Evolutionary conservation across 2,329 filamentous ascomycete genomes (phyloP).

Genomic region (Exophiala mesophila): DNA sequence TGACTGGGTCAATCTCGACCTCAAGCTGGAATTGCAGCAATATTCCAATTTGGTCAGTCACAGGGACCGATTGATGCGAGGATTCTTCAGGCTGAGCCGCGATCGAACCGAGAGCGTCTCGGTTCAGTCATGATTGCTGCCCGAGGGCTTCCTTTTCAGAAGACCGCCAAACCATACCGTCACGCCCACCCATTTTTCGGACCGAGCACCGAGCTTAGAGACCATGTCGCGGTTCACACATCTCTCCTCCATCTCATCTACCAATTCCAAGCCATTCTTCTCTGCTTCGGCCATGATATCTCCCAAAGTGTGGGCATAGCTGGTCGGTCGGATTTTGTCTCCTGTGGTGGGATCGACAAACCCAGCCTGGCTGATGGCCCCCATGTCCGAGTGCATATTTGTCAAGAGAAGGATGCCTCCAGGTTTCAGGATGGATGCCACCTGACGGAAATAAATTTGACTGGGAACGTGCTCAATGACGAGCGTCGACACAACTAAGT

Average conservation of each 20-base stretch:
- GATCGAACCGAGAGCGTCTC: not conserved
- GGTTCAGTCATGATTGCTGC: not conserved
- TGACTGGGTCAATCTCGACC: slow-evolving; percentile 54
- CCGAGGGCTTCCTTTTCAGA: slow-evolving; percentile 36
- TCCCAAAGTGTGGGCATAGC: slow-evolving; percentile 51
- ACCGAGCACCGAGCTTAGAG: slow-evolving; percentile 55
- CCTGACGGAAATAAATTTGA: slow-evolving; percentile 52
- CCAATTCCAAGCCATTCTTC: slow-evolving; percentile 42
- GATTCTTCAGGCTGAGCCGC: slow-evolving; percentile 16
- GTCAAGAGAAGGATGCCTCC: slow-evolving; percentile 55
- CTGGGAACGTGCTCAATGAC: slow-evolving; percentile 60
- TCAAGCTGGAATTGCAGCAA: slow-evolving; percentile 53
- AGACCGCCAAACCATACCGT: slow-evolving; percentile 51
- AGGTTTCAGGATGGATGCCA: slow-evolving; percentile 39
- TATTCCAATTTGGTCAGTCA: slow-evolving; percentile 63
- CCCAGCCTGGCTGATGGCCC: slow-evolving; percentile 52
- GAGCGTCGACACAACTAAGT: slow-evolving; percentile 52
- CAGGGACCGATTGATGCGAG: slow-evolving; percentile 52
- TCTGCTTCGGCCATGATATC: slow-evolving; percentile 50
- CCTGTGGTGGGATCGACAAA: slow-evolving; percentile 52
- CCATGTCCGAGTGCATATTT: slow-evolving; percentile 65
- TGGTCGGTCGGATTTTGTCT: slow-evolving; percentile 55
- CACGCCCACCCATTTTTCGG: slow-evolving; percentile 56
- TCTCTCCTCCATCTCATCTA: slow-evolving; percentile 40
- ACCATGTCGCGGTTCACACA: slow-evolving; percentile 51